Evolutionary conservation across 768 basidiomycete genomes (phyloP), one percentile per base, ranked within the genome.

Genomic region (Melanogaster broomeanus): DNA sequence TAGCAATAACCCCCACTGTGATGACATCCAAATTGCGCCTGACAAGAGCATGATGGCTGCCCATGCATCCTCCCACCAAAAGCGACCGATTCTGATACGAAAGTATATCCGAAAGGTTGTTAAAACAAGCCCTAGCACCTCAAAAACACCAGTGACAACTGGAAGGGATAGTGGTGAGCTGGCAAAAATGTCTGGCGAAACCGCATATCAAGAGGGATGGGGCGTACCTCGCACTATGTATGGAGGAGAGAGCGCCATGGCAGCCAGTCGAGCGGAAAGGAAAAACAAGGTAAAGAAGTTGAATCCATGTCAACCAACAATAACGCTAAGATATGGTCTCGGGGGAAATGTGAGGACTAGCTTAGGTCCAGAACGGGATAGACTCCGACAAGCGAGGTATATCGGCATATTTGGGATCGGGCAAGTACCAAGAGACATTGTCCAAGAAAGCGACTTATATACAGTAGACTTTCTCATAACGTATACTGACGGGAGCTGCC

Each of bases 41-140:
- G 28, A 39, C 18, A 41, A 12, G 19, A 55, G 30, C 22, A 43
- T 24, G 16, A 48, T 27, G 13, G 34, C 37, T 6, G 50, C 58
- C 39, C 44, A 57, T 6, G 51, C 48, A 50, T 59, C 58, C 18
- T 59, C 58, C 55, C 51, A 56, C 55, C 47, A 56, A 27, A 56
- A 53, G 24, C 47, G 51, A 11, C 33, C 37, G 6, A 55, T 46
- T 42, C 27, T 16, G 25, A 55, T 25, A 25, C 49, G 49, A 31
- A 51, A 42, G 43, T 41, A 51, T 28, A 55, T 44, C 30, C 49
- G 19, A 30, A 46, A 53, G 0, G 42, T 19, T 8, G 55, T 52
- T 27, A 49, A 16, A 25, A 56, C 16, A 11, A 53, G 30, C 3
- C 52, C 52, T 4, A 51, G 41, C 22, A 8, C 21, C 30, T 45